Evolutionary conservation across 148 eudicot species (phyloP), one percentile per base, ranked within the genome.

Genomic region (Limonium bicolor): DNA sequence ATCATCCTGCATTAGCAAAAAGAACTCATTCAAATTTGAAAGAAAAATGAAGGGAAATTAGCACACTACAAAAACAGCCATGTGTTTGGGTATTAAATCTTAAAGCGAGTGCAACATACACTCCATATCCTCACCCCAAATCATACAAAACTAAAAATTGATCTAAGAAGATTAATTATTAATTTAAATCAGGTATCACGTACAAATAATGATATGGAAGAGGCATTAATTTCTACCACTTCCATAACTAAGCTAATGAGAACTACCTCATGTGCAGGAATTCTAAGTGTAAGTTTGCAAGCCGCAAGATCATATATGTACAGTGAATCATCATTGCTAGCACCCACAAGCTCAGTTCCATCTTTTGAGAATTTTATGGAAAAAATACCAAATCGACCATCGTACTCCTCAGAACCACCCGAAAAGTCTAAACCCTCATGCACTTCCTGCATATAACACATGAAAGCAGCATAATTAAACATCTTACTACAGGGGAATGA

Each of bases 311-410:
- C 96, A 67, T 79, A 87, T 39, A 82, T 70, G 64, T 78, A 76
- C 55, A 87, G 78, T 11, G 82, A 67, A 15, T 66, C 38, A 48
- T 74, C 86, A 51, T 67, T 74, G 48, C 90, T 78, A 41, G 72
- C 94, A 35, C 94, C 96, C 20, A 87, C 90, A 65, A 87, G 61
- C 50, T 87, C 96, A 53, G 69, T 71, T 43, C 96, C 96, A 68
- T 87, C 88, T 32, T 52, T 82, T 36, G 96, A 82, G 44, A 76
- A 87, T 42, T 87, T 87, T 23, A 87, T 73, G 43, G 96, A 78
- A 44, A 87, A 87, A 25, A 87, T 76, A 27, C 80, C 85, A 56
- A 82, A 79, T n/a, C 63, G 39, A 32, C 67, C 65, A 1, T 68
- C 74, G 7, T 73, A 72, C 26, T 65, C 63, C 28, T 66, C 73